Base-by-base conservation (phyloP, 2,329 filamentous ascomycete genomes). In the Xylaria sp. region DNA sequence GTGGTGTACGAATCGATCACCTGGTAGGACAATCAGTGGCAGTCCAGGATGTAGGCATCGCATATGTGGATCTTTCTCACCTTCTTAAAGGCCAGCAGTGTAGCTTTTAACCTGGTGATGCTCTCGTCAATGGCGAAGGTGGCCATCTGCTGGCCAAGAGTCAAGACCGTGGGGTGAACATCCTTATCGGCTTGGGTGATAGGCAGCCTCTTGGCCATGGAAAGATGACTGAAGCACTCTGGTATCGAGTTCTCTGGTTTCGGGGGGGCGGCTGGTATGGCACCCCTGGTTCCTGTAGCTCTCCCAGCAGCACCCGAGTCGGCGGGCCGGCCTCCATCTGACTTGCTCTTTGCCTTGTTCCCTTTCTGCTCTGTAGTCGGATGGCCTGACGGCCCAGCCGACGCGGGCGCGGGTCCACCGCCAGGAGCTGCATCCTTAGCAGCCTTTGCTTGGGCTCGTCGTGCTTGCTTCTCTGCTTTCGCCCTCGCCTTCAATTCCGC, bases 1-100 rank as follows among this genome's bases (percentile, higher is more conserved):
- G 95, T 98, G 56, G 90, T 92, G 81, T 99, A 99, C n/a, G 93
- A 91, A 77, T 93, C 89, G 71, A 99, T 95, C 71, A 98, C 93
- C 90, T 97, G 76, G 46, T 36, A 55, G 62, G 15, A 33, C 20
- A 4, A 31, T 72, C 25, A 72, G 70, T 49, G 28, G 8, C 33
- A 18, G 28, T 28, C 52, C 25, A 33, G 20, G 41, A 46, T 20
- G 18, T 13, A 58, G 33, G 49, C 49, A 48, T 7, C 10, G 23
- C 18, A 41, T 33, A 36, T 23, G 8, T 13, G 20, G n/a, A 48
- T 48, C 75, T 20, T 80, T 43, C 75, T 20, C 80, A 94, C 94
- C 84, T 91, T 90, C 80, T 97, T 97, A 79, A 99, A 97, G 1
- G 93, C 94, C 72, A 96, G 83, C 55, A 99, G 84, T 75, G 94